Base-by-base conservation (phyloP, 192 early-diverging fungal species). In the Rhizophlyctis rosea region DNA sequence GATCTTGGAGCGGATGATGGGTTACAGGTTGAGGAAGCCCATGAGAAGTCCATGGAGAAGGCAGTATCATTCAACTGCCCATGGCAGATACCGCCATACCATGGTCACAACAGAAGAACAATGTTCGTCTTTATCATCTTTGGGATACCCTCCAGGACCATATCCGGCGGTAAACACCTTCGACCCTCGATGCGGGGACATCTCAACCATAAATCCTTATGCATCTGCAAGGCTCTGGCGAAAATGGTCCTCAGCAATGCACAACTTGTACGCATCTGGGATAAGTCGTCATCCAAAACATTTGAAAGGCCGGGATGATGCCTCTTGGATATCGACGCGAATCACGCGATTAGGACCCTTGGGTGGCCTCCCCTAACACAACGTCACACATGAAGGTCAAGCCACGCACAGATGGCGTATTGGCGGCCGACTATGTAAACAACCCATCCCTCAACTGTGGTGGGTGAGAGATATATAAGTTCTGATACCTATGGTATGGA, bases 51-150 rank as follows among this genome's bases (percentile, higher is more conserved):
- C 61, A 33, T 69, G 71, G 47, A 73, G 67, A 25, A 68, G 61
- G 28, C 64, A 69, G 58, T 73, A 73, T 25, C 59, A 47, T 29
- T 51, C 59, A 18, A 73, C 44, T 30, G 68, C 67, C 1, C 35
- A 27, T 29, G n/a, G 61, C 48, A 1, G 65, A 68, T 23, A 55
- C 68, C 54, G 67, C 35, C 16, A 73, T 29, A 1, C 71, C 71
- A 14, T 72, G 34, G 44, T 72, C 70, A 39, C 59, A 67, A 13
- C n/a, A 72, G 65, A 16, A 67, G 64, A 16, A 72, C 71, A 30
- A 69, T 59, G 9, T 54, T 56, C 53, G 71, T 73, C 51, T 73
- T 73, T 61, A 73, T 68, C 31, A 73, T 61, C 48, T 73, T 73
- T 28, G 71, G 62, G 25, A 73, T 48, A 5, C 64, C 67, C 47